These are phyloP conservation scores for Multifurca ochricompacta DNA, from an alignment of 768 basidiomycete genomes.

Conservation along the genomic window DNA sequence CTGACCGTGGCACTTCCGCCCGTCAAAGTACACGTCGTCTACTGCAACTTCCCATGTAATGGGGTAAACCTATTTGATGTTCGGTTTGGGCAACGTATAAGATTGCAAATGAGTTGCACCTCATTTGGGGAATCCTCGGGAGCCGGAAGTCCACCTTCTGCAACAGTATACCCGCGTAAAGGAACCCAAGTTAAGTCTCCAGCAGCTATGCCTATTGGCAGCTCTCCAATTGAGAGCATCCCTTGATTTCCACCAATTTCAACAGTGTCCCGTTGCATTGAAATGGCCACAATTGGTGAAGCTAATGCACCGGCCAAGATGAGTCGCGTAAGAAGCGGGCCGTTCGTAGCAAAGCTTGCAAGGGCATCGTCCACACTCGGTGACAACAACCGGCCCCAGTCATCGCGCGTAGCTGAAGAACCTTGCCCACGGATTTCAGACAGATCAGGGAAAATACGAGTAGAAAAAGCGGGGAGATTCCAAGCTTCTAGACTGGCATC, in stretches of 20 bases:
- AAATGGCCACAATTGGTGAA: conserved; percentile 40
- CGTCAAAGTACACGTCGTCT: conserved; percentile 68
- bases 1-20: conserved; percentile 50
- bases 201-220: conserved; percentile 43
- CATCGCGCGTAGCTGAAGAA: background rate
- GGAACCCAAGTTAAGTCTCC: conserved; percentile 58
- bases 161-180: conserved; percentile 45
- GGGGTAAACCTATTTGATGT: conserved; percentile 25
- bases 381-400: background rate
- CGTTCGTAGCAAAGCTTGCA: conserved; percentile 27
- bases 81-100: background rate
- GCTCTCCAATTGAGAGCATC: conserved; percentile 54
- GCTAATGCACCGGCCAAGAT: conserved; percentile 31
- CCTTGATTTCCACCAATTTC: conserved; percentile 65
- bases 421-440: conserved; percentile 1
- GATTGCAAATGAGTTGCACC: conserved; percentile 31
- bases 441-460: conserved; percentile 16
- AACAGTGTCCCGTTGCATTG: conserved; percentile 61
- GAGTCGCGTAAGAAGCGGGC: conserved; percentile 30
- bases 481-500: background rate
- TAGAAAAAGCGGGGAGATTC: background rate
- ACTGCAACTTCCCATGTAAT: conserved; percentile 58
- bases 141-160: conserved; percentile 46
- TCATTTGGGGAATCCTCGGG: conserved; percentile 53
- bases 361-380: conserved; percentile 21